phyloP scores from a whole-genome alignment of 768 basidiomycete genomes.

The Tylopilus intermedius region DNA sequence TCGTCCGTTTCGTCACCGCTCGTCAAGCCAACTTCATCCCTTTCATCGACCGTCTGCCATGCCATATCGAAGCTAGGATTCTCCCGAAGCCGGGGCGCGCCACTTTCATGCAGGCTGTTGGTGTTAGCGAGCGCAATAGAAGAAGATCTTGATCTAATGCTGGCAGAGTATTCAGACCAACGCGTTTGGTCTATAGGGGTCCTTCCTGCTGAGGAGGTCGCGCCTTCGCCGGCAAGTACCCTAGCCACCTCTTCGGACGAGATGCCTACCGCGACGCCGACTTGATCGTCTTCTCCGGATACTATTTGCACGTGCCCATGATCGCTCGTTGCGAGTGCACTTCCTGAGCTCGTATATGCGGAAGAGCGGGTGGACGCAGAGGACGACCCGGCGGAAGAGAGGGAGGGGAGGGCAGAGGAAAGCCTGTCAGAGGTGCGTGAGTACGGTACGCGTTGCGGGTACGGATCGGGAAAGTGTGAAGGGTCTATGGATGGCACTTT shows the following conservation, averaged over 20 bases:
- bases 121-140: slow-evolving; percentile 49
- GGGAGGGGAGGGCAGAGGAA: slow-evolving; percentile 47
- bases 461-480: slow-evolving; percentile 66
- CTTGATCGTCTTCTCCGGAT: slow-evolving; percentile 53
- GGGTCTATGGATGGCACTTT: slow-evolving; percentile 53
- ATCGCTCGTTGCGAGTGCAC: slow-evolving; percentile 56
- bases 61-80: slow-evolving; percentile 73
- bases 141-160: slow-evolving; percentile 65
- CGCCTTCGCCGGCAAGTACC: slow-evolving; percentile 51
- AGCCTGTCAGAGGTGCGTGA: slow-evolving; percentile 31
- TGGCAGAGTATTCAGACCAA: slow-evolving; percentile 71
- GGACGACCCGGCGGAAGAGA: slow-evolving; percentile 69
- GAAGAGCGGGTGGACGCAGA: slow-evolving; percentile 71
- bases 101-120: slow-evolving; percentile 38
- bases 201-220: slow-evolving; percentile 42
- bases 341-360: slow-evolving; percentile 71
- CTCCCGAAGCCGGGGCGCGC: slow-evolving; percentile 45
- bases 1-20: slow-evolving; percentile 52
- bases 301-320: slow-evolving; percentile 63
- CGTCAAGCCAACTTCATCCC: slow-evolving; percentile 56
- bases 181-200: slow-evolving; percentile 58
- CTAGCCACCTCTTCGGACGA: slow-evolving; percentile 62
- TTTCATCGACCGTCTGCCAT: slow-evolving; percentile 71
- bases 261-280: slow-evolving; percentile 51
- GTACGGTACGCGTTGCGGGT: slow-evolving; percentile 55